A percentile compares a stretch with the other conserved stretches of the same genome.
Conservation (phyloP, 2,329 filamentous ascomycete genomes). For the Akanthomyces dipterigenus region DNA sequence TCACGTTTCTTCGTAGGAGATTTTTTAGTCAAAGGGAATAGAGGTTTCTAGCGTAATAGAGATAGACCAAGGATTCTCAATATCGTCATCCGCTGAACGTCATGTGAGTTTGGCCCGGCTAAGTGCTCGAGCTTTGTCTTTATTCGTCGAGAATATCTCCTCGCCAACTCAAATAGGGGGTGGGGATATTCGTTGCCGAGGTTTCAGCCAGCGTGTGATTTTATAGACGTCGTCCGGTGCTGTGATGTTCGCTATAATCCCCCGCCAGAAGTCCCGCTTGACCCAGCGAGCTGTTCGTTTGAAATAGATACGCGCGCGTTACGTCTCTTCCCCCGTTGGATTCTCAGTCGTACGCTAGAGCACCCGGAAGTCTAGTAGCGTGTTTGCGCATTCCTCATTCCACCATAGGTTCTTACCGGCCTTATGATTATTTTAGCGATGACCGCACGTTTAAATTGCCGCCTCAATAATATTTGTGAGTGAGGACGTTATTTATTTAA, state of each 20-base stretch:
- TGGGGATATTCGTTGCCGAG: background rate
- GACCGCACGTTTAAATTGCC: background rate
- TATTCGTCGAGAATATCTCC: background rate
- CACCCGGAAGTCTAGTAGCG: background rate
- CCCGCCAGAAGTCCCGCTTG: background rate
- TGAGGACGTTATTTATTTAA: background rate
- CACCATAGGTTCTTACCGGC: background rate
- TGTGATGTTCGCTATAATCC: background rate
- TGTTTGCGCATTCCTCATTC: conserved; percentile 3
- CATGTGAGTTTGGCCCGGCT: conserved; percentile 14
- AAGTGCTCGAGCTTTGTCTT: conserved; percentile 17
- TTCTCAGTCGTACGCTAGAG: background rate
- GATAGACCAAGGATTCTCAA: conserved; percentile 13
- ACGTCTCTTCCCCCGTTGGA: background rate
- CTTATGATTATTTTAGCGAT: background rate
- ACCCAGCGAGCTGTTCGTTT: background rate
- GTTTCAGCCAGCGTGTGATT: background rate
- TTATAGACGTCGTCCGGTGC: background rate
- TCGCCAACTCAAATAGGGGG: background rate
- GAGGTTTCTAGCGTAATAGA: background rate
- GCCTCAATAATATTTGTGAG: background rate
- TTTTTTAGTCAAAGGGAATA: conserved; percentile 14
- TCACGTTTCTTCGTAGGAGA: conserved; percentile 15
- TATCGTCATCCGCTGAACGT: conserved; percentile 14
- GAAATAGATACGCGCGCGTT: background rate